Percentiles rank a stretch among this genome's conserved stretches.
Evolutionary conservation across 495 filamentous ascomycete species (phyloP).

Genomic region (Friedmanniomyces endolithicus): DNA sequence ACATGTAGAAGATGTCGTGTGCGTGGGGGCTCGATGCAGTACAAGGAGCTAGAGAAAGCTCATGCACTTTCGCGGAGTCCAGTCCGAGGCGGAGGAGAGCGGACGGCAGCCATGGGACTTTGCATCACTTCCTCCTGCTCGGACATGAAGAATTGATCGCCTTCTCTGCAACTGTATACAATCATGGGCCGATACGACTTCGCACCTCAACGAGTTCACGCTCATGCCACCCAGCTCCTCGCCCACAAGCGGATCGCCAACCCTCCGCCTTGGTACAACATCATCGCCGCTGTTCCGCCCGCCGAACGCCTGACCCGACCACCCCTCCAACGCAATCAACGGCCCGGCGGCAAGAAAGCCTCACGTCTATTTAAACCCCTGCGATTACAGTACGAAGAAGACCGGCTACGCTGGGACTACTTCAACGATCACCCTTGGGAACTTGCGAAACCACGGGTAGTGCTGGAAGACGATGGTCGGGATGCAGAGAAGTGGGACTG

Average conservation of each 20-base stretch:
- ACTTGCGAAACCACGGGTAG: constrained; percentile 70
- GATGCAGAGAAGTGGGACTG: constrained; percentile 67
- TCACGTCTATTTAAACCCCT: constrained; percentile 72
- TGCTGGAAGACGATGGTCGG: constrained; percentile 76
- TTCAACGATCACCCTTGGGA: constrained; percentile 96
- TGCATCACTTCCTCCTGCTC: background rate
- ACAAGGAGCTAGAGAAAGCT: background rate
- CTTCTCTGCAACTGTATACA: background rate
- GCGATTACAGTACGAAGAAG: constrained; percentile 70
- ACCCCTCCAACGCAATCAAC: constrained; percentile 11
- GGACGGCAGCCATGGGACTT: background rate
- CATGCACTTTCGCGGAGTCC: background rate
- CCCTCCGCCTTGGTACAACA: constrained; percentile 65
- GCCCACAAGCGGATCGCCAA: constrained; percentile 36
- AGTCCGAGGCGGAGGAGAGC: background rate
- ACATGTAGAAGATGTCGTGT: background rate
- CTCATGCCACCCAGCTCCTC: constrained; percentile 47
- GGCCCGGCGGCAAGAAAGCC: constrained; percentile 8
- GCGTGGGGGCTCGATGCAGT: background rate
- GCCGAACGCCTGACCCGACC: constrained; percentile 59
- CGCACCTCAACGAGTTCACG: constrained; percentile 59
- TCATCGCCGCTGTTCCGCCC: constrained; percentile 63
- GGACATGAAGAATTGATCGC: no score
- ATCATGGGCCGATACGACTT: constrained; percentile 60
- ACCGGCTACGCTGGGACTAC: constrained; percentile 65